These are phyloP conservation scores for Sphenostylis stenocarpa DNA, from an alignment of 306 rosid genomes.

Conservation along the genomic window DNA sequence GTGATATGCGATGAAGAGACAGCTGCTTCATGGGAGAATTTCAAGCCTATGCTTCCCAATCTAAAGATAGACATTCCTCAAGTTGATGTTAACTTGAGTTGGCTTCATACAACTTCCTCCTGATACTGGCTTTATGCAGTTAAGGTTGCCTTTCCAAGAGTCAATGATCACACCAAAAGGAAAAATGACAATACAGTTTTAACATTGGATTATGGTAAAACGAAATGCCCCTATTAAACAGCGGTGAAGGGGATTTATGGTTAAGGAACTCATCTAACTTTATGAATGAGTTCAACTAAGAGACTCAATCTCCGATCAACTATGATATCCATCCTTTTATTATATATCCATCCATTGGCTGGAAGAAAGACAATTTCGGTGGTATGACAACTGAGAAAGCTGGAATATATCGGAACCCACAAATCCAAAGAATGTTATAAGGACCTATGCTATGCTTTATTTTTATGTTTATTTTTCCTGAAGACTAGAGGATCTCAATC, in stretches of 20 bases:
- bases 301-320: background rate
- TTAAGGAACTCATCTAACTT: background rate
- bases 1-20: conserved; percentile 69
- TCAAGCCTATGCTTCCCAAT: conserved; percentile 26
- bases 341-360: background rate
- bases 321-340: background rate
- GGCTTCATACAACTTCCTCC: conserved; percentile 48
- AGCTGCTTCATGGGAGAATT: conserved; percentile 43
- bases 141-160: background rate
- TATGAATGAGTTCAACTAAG: background rate
- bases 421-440: conserved; percentile 47
- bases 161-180: background rate
- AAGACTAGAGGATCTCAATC: conserved; percentile 55
- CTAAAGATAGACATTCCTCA: conserved; percentile 36
- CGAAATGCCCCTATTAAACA: background rate
- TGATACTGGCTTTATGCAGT: background rate
- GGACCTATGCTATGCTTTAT: too few species aligned
- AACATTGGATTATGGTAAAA: background rate
- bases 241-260: background rate
- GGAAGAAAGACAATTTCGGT: conserved; percentile 1
- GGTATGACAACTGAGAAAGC: conserved; percentile 44
- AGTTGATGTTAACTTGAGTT: conserved; percentile 53
- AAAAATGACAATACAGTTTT: background rate
- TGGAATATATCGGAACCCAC: conserved; percentile 39
- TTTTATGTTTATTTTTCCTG: conserved; percentile 50